Evolutionary conservation across 2,329 filamentous ascomycete species (phyloP).

Genomic region (Fusarium sp.): DNA sequence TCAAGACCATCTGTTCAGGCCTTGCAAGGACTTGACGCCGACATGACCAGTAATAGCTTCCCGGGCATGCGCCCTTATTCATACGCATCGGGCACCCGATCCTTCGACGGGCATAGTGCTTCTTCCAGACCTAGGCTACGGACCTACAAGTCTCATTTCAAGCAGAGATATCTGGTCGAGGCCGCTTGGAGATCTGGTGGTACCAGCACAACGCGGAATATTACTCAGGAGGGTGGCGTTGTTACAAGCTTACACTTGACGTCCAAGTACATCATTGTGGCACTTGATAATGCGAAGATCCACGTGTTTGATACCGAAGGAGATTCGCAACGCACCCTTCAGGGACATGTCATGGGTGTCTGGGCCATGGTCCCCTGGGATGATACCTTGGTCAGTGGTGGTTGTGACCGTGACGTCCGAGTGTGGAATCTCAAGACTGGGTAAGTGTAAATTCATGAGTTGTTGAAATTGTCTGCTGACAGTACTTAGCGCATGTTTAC

Average conservation of each 20-base stretch:
- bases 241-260: slow-evolving; percentile 96
- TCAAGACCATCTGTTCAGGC: slow-evolving; percentile 49
- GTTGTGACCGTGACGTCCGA: slow-evolving; percentile 94
- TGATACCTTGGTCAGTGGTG: slow-evolving; percentile 93
- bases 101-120: slow-evolving; percentile 64
- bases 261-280: slow-evolving; percentile 95
- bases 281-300: slow-evolving; percentile 97
- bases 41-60: slow-evolving; percentile 56
- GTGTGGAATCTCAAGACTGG: slow-evolving; percentile 97
- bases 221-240: slow-evolving; percentile 95
- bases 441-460: slow-evolving; percentile 63
- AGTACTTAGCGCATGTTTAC: slow-evolving; percentile 72
- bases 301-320: slow-evolving; percentile 97
- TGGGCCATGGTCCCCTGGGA: slow-evolving; percentile 99
- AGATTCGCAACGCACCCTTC: slow-evolving; percentile 86
- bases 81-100: slow-evolving; percentile 60
- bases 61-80: slow-evolving; percentile 58
- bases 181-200: slow-evolving; percentile 96
- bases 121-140: slow-evolving; percentile 69
- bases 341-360: slow-evolving; percentile 98
- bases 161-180: slow-evolving; percentile 96
- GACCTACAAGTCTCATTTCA: slow-evolving; percentile 97
- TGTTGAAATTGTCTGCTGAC: slow-evolving; percentile 34
- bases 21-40: slow-evolving; percentile 54
- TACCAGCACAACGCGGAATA: slow-evolving; percentile 84